Evolutionary conservation across 768 basidiomycete species (phyloP).

Genomic region (Tylopilus rubrobrunneus): DNA sequence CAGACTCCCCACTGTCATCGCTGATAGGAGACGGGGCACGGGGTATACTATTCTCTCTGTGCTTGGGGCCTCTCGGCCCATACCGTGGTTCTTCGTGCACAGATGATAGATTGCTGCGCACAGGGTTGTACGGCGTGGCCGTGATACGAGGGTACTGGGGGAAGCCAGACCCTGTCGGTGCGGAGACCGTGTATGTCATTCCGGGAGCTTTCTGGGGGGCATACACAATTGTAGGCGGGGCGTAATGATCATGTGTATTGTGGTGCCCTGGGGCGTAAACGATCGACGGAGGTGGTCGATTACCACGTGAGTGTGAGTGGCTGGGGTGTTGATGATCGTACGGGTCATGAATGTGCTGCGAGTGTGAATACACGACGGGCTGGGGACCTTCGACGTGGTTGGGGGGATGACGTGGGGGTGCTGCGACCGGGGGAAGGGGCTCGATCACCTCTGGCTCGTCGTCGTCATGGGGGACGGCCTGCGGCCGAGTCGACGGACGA

Average conservation of each 20-base stretch:
- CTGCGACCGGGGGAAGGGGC: slow-evolving; percentile 26
- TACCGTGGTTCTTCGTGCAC: slow-evolving; percentile 38
- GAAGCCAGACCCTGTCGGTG: slow-evolving; percentile 39
- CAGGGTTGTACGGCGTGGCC: slow-evolving; percentile 40
- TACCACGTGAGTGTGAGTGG: slow-evolving; percentile 36
- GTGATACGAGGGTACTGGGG: slow-evolving; percentile 41
- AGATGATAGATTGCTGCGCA: slow-evolving; percentile 33
- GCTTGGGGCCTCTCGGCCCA: slow-evolving; percentile 26
- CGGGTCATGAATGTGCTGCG: slow-evolving; percentile 37
- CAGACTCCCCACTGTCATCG: slow-evolving; percentile 52
- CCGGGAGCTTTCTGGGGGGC: slow-evolving; percentile 55
- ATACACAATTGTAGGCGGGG: slow-evolving; percentile 57
- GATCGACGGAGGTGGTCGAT: slow-evolving; percentile 50
- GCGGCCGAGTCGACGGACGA: slow-evolving; percentile 17
- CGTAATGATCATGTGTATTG: slow-evolving; percentile 48
- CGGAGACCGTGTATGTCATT: slow-evolving; percentile 69
- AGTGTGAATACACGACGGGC: slow-evolving; percentile 36
- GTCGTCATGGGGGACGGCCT: slow-evolving; percentile 11
- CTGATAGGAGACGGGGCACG: slow-evolving; percentile 38
- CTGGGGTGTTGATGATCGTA: slow-evolving; percentile 29
- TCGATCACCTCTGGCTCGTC: slow-evolving; percentile 32
- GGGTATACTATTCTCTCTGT: slow-evolving; percentile 23
- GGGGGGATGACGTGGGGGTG: slow-evolving; percentile 27
- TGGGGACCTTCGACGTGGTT: slow-evolving; percentile 19
- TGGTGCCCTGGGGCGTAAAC: slow-evolving; percentile 50